Conservation (phyloP, 2,329 filamentous ascomycete species). For the Bipolaris bicolor region DNA sequence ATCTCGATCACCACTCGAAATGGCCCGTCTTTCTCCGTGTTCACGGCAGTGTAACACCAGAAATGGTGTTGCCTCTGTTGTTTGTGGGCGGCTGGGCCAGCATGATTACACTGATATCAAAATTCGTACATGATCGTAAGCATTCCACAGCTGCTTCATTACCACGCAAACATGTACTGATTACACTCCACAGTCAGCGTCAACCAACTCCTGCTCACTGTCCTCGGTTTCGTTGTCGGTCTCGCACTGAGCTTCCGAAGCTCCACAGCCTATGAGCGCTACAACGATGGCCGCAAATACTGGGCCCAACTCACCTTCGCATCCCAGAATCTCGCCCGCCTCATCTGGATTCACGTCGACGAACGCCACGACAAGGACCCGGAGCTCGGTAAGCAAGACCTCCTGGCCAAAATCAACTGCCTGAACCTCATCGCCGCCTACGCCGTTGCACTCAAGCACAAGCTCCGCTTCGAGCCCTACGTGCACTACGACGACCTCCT, state of each 20-base stretch:
- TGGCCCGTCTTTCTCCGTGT: slow-evolving; percentile 75
- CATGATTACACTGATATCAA: slow-evolving; percentile 60
- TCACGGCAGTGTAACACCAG: slow-evolving; percentile 75
- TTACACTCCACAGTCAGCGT: slow-evolving; percentile 57
- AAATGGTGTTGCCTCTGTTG: slow-evolving; percentile 72
- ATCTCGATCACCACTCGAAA: slow-evolving; percentile 75
- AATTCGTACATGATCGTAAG: slow-evolving; percentile 50
- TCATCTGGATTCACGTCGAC: slow-evolving; percentile 81
- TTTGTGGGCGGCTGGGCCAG: slow-evolving; percentile 71
- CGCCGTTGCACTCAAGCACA: slow-evolving; percentile 78
- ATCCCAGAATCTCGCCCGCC: slow-evolving; percentile 66
- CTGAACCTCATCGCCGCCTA: slow-evolving; percentile 81
- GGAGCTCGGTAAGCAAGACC: slow-evolving; percentile 65
- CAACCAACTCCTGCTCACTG: slow-evolving; percentile 70
- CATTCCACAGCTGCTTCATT: background rate
- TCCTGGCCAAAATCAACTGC: slow-evolving; percentile 67
- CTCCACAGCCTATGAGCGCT: slow-evolving; percentile 76
- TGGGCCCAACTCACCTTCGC: slow-evolving; percentile 65
- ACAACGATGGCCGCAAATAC: slow-evolving; percentile 65
- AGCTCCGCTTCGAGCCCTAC: slow-evolving; percentile 83
- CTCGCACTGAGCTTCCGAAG: slow-evolving; percentile 75
- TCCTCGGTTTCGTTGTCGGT: slow-evolving; percentile 81
- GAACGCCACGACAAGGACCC: slow-evolving; percentile 60
- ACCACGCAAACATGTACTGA: background rate
- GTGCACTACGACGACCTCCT: slow-evolving; percentile 75